Base-by-base conservation (phyloP, 768 basidiomycete genomes). In the Pisolithus tinctorius region DNA sequence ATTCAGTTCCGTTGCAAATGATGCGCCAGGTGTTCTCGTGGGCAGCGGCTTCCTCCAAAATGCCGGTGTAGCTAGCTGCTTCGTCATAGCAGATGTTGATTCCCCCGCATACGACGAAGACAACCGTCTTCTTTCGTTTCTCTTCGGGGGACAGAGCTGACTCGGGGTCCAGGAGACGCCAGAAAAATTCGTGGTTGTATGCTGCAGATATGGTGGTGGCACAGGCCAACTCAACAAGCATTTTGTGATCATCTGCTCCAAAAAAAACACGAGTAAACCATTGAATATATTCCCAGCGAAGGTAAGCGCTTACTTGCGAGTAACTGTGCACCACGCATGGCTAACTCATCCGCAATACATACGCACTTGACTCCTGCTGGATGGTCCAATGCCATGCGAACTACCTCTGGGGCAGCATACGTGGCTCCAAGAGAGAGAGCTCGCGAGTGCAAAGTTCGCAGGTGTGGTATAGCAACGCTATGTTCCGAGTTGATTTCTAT, bases 381-480 rank as follows among this genome's bases (percentile, higher is more conserved):
- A 58, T 84, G 71, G 37, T 82, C 69, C 31, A 90, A 59, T 9
- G 87, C 84, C 76, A 81, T 80, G 59, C 72, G 78, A 31, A 89
- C 79, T 3, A 83, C 79, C 3, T 71, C 77, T 4, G 80, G 71
- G 7, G 84, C 71, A 31, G 86, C 80, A 44, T 75, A 74, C 17
- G 83, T 83, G 2, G 88, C 87, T 6, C 86, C 88, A 13, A 90
- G 70, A 1, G 86, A 89, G 8, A 82, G 77, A 5, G 88, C 88
- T 39, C 68, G 75, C 1, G 87, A 87, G 20, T 76, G 78, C 57
- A 89, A 74, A 11, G 63, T 65, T 29, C 67, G 63, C 55, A 88
- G 76, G 58, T 77, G 78, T 0, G 84, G 84, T 48, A 88, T 55
- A 10, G 73, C 67, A 13, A 89, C 71, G 37, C 72, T 63, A 53